Evolutionary conservation across 805 yeast genomes (phyloP).

Genomic region (Tetrapisispora namnaoensis): DNA sequence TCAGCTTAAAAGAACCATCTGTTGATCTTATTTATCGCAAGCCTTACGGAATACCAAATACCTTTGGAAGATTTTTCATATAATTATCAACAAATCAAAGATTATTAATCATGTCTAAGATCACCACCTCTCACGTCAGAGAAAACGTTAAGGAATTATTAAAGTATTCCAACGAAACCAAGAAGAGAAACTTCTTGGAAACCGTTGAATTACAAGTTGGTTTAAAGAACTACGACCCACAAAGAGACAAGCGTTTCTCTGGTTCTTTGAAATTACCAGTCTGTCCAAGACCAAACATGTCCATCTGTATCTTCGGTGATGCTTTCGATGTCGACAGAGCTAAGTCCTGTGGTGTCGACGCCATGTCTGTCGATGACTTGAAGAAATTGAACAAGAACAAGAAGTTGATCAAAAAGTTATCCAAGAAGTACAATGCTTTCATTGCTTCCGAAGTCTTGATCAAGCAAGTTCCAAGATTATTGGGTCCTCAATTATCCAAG

Average conservation of each 20-base stretch:
- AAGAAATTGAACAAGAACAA: slow-evolving; percentile 99
- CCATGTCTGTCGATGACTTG: slow-evolving; percentile 99
- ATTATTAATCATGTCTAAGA: slow-evolving; percentile 80
- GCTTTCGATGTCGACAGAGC: slow-evolving; percentile 99
- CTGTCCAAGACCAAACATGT: slow-evolving; percentile 99
- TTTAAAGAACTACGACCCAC: slow-evolving; percentile 99
- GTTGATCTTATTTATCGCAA: slow-evolving; percentile 32
- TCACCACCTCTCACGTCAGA: slow-evolving; percentile 89
- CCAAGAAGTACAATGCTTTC: slow-evolving; percentile 99
- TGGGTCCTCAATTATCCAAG: slow-evolving; percentile 99
- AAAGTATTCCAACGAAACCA: slow-evolving; percentile 83
- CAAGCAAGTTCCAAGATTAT: slow-evolving; percentile 99
- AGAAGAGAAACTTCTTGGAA: slow-evolving; percentile 99
- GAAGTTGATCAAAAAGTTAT: slow-evolving; percentile 98
- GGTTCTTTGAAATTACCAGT: slow-evolving; percentile 97
- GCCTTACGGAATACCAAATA: slow-evolving; percentile 46
- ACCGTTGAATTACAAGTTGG: slow-evolving; percentile 99
- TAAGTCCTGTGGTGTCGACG: slow-evolving; percentile 97
- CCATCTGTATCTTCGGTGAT: slow-evolving; percentile 99
- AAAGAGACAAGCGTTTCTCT: slow-evolving; percentile 99
- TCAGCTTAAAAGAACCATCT: slow-evolving; percentile 1
- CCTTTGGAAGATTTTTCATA: slow-evolving; percentile 61
- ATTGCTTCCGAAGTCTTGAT: slow-evolving; percentile 98
- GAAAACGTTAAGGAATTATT: slow-evolving; percentile 90
- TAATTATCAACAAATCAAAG: slow-evolving; percentile 15